Base-by-base conservation (phyloP, 306 rosid genomes). In the Fragaria ananassa region DNA sequence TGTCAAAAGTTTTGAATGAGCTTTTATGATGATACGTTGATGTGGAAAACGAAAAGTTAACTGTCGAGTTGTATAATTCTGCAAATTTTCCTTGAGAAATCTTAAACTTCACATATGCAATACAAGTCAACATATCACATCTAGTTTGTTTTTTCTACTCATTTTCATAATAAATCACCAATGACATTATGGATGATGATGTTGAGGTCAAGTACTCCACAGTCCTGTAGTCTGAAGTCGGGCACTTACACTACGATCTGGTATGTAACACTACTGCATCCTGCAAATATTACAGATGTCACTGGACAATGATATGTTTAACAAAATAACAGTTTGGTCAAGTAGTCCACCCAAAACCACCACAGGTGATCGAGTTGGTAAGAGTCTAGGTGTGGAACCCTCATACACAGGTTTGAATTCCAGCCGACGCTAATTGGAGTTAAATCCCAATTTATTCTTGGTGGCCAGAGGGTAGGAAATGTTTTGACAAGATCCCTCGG, bases 61-160 rank as follows among this genome's bases (percentile, higher is more conserved):
- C 15, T 57, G 34, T 57, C 15, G 13, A 57, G 17, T 61, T 61
- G 14, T 35, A 25, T 61, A 14, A 29, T 13, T 29, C 39, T 61
- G 66, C 84, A 81, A 47, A 76, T 39, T 45, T 78, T 56, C 34
- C 15, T 45, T 27, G 21, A 12, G 21, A 53, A 35, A 56, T 39
- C n/a, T 70, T 10, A 1, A 15, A 35, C 57, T 35, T 15, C 15
- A 10, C 19, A 13, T 13, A 8, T 44, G 57, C 19, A 29, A 51
- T 9, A 49, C 65, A 25, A 58, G 65, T 25, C 15, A 58, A 58
- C 2, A 58, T 25, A 25, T 58, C 35, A 23, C 23, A 58, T 25
- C 35, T 58, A 35, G 65, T 25, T 58, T 58, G 3, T 10, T 61
- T 37, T 60, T 61, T 60, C 35, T 27, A 0, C 13, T 27, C 65